phyloP scores from a whole-genome alignment of 2,329 filamentous ascomycete genomes.

The Xylaria sp. region DNA sequence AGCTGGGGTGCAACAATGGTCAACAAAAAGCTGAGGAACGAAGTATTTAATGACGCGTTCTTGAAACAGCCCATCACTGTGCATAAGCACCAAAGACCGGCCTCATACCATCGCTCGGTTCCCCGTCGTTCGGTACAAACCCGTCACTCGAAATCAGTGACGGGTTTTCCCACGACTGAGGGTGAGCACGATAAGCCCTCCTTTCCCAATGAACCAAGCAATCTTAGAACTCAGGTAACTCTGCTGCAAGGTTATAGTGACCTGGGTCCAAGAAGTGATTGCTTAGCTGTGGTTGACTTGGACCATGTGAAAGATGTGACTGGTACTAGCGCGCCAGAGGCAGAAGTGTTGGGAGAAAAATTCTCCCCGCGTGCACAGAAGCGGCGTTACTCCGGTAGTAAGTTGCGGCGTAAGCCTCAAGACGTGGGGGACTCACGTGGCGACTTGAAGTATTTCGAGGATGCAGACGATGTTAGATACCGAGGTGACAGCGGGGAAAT shows the following conservation, averaged over 20 bases:
- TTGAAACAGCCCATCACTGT: constrained; percentile 83
- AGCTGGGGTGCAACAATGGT: constrained; percentile 93
- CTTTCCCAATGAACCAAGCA: constrained; percentile 36
- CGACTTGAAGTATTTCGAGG: constrained; percentile 90
- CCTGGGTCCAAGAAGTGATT: constrained; percentile 46
- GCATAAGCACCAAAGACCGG: constrained; percentile 77
- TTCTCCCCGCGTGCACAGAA: constrained; percentile 61
- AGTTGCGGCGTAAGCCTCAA: constrained; percentile 77
- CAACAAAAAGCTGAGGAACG: constrained; percentile 87
- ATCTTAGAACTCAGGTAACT: constrained; percentile 42
- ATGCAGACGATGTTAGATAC: constrained; percentile 86
- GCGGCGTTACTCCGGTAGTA: constrained; percentile 88
- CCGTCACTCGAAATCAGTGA: constrained; percentile 59
- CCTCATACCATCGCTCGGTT: constrained; percentile 70
- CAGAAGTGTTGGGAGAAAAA: constrained; percentile 63
- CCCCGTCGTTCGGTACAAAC: constrained; percentile 63
- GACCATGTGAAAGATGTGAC: constrained; percentile 65
- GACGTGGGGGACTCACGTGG: constrained; percentile 78
- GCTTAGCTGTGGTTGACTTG: constrained; percentile 51
- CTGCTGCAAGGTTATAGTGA: constrained; percentile 53
- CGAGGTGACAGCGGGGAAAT: constrained; percentile 73
- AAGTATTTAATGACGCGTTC: constrained; percentile 93
- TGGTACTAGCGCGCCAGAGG: constrained; percentile 73
- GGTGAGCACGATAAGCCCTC: constrained; percentile 18
- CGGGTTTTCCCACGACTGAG: constrained; percentile 32